Evolutionary conservation across 2,329 filamentous ascomycete species (phyloP), one percentile per base, ranked within the genome.

Genomic region (Apiospora pterosperma): DNA sequence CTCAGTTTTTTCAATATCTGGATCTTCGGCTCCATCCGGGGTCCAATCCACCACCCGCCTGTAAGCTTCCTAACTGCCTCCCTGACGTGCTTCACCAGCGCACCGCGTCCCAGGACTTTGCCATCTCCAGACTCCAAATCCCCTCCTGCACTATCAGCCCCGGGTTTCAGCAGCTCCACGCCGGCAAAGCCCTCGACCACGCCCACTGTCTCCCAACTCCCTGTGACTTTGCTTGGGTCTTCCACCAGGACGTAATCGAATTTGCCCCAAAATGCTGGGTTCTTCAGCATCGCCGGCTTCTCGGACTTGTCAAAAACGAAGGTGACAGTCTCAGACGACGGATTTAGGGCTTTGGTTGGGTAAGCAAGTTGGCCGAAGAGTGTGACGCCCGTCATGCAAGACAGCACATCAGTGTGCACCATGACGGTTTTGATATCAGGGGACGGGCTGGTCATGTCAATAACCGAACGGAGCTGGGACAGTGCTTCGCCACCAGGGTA

Each of bases 401-500:
- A 85, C 12, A 88, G 78, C 14, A 90, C 86, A 70, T 91, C 89
- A 59, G 88, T 86, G 71, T 91, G 89, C 48, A 89, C 81, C 42
- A 84, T 76, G 6, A 80, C 71, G 3, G 74, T 72, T 63, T 75
- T 70, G 36, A 73, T 65, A 39, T 75, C 70, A 2, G 72, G 66
- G 41, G 73, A 68, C n/a, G 68, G 64, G 14, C 72, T 66, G 66
- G 76, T 67, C 31, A 78, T 69, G 59, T 68, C 67, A 21, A 82
- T 76, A 14, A 80, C 70, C 5, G 65, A 64, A 65, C 84, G 81
- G 42, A 90, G 79, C 55, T 83, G 80, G 10, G 77, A 69, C 25
- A 98, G 82, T 2, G 94, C 96, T 65, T 92, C 87, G 25, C 92
- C 96, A 59, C 96, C 96, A 1, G 96, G 96, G 74, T 99, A 99